phyloP scores from a whole-genome alignment of 306 rosid genomes.

The Vigna unguiculata region DNA sequence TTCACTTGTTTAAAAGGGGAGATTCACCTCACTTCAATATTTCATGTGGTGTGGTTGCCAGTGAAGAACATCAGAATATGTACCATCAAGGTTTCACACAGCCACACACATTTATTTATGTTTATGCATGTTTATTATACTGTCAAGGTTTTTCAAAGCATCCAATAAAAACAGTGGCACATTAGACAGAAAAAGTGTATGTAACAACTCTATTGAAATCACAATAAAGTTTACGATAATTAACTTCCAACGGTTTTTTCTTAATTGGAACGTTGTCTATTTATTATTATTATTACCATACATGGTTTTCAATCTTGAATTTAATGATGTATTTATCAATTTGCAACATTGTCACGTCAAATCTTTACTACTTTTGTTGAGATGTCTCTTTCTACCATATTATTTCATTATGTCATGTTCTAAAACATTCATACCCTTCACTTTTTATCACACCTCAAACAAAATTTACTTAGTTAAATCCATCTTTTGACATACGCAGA shows the following conservation, averaged over 20 bases:
- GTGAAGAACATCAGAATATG: slow-evolving; percentile 2
- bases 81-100: background rate
- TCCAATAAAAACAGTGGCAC: background rate
- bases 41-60: background rate
- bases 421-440: background rate
- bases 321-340: too few relatives aligned
- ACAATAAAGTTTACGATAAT: background rate
- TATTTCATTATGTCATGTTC: background rate
- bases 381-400: background rate
- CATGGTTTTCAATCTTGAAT: too few relatives aligned
- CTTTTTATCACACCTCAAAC: background rate
- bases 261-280: background rate
- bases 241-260: background rate
- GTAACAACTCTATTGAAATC: background rate
- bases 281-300: background rate
- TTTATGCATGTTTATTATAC: background rate
- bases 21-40: slow-evolving; percentile 6
- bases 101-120: background rate
- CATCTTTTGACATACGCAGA: too few relatives aligned
- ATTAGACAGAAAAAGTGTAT: background rate
- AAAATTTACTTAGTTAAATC: background rate
- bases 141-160: background rate
- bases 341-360: background rate
- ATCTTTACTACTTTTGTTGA: background rate
- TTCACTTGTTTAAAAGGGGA: slow-evolving; percentile 14